These are phyloP conservation scores for Psilocybe cubensis DNA, from an alignment of 768 basidiomycete species.

Conservation along the genomic window DNA sequence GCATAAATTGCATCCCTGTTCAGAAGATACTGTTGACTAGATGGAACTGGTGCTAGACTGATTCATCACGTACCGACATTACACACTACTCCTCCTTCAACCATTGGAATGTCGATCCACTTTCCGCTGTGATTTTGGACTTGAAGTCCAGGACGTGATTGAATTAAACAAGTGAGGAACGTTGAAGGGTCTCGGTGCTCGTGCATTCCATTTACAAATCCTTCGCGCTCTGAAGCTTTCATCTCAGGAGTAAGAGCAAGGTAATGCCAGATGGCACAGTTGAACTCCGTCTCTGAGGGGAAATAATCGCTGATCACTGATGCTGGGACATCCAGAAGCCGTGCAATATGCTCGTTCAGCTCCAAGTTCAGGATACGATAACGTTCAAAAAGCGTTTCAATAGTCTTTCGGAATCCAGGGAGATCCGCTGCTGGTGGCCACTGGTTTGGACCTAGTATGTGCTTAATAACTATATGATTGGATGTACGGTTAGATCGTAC, in stretches of 20 bases:
- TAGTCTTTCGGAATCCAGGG: neutral
- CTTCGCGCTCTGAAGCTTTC: neutral
- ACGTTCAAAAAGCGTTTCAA: neutral
- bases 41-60: neutral
- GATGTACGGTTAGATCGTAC: neutral
- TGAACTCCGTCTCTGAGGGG: neutral
- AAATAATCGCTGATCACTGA: neutral
- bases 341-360: neutral
- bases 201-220: neutral
- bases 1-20: conserved; percentile 3
- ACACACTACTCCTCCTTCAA: conserved; percentile 1
- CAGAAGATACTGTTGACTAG: neutral
- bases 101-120: conserved; percentile 4
- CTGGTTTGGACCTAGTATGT: neutral
- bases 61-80: neutral
- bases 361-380: neutral
- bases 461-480: neutral
- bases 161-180: neutral
- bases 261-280: conserved; percentile 1
- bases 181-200: neutral
- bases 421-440: neutral
- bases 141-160: neutral
- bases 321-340: neutral
- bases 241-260: neutral
- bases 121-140: neutral